phyloP scores from a whole-genome alignment of 805 yeast species.

The Tetrapisispora iriomotensis region DNA sequence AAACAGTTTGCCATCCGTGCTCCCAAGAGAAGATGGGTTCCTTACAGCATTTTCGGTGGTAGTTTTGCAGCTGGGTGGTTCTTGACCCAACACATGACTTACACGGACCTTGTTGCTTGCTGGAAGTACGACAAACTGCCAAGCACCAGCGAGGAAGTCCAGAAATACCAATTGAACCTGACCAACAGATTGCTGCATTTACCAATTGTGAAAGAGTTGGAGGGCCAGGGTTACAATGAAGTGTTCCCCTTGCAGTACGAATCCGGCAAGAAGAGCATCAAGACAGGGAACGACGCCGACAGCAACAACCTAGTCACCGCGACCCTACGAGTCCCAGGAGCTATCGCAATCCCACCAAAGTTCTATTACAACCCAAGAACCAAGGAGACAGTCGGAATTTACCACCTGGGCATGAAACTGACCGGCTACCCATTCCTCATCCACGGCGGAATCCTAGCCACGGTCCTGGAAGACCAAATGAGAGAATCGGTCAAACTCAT shows the following conservation, averaged over 20 bases:
- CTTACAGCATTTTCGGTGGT: constrained; percentile 21
- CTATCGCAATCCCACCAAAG: constrained; percentile 63
- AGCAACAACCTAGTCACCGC: constrained; percentile 31
- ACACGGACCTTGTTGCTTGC: constrained; percentile 28
- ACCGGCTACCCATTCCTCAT: constrained; percentile 83
- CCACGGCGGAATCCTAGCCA: constrained; percentile 84
- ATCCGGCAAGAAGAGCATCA: constrained; percentile 7
- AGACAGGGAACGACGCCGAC: constrained; percentile 29
- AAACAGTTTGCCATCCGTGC: constrained; percentile 8
- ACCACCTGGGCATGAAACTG: constrained; percentile 67
- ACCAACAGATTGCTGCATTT: constrained; percentile 40
- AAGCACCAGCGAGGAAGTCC: constrained; percentile 21
- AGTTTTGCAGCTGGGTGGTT: constrained; percentile 26
- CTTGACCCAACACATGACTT: constrained; percentile 28
- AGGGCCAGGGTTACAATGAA: constrained; percentile 30
- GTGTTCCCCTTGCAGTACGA: constrained; percentile 22
- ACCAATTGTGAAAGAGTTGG: constrained; percentile 42
- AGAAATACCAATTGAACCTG: constrained; percentile 27
- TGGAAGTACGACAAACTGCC: constrained; percentile 28
- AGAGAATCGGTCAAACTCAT: constrained; percentile 41
- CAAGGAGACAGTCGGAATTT: constrained; percentile 52
- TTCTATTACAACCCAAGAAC: constrained; percentile 49
- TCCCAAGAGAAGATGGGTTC: constrained; percentile 17
- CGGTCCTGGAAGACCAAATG: constrained; percentile 68
- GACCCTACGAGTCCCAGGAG: constrained; percentile 64